Evolutionary conservation across 2,329 filamentous ascomycete genomes (phyloP).

Genomic region (Pseudocercospora crystallina): DNA sequence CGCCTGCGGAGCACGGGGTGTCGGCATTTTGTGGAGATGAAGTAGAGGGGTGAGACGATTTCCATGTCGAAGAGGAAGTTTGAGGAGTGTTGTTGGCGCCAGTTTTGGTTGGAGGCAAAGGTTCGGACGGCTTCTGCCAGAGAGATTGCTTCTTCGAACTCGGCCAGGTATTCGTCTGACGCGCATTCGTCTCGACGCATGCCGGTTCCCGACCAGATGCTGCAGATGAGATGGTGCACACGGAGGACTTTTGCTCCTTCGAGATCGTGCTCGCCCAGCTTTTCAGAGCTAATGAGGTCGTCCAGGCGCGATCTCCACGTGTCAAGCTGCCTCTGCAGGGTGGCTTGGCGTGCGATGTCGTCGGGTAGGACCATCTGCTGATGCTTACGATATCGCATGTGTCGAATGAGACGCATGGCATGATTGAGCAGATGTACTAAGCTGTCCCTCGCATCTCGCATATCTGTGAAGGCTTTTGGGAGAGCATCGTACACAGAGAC

Average conservation of each 20-base stretch:
- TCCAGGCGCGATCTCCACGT: neutral
- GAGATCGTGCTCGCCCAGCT: neutral
- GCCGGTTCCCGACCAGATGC: neutral
- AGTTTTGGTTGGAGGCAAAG: too few species aligned
- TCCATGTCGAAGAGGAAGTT: constrained; percentile 5
- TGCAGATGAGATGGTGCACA: neutral
- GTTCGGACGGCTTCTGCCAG: neutral
- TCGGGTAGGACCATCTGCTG: neutral
- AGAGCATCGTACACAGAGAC: neutral
- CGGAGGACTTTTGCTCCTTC: neutral
- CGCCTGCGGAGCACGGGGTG: neutral
- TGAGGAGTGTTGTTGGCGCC: too few species aligned
- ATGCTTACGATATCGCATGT: neutral
- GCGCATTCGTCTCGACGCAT: neutral
- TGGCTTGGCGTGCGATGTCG: neutral
- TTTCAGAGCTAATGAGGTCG: neutral
- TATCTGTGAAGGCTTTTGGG: neutral
- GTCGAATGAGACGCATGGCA: neutral
- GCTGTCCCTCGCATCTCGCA: neutral
- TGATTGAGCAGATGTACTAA: neutral
- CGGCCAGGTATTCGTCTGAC: neutral
- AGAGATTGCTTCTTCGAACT: neutral
- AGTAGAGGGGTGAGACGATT: neutral
- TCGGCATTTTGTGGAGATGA: neutral
- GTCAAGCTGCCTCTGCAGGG: neutral